Percentiles rank a stretch among this genome's conserved stretches.
These are phyloP conservation scores for Fereydounia khargensis DNA, from an alignment of 1,284 basidiomycete genomes.

Conservation along the genomic window DNA sequence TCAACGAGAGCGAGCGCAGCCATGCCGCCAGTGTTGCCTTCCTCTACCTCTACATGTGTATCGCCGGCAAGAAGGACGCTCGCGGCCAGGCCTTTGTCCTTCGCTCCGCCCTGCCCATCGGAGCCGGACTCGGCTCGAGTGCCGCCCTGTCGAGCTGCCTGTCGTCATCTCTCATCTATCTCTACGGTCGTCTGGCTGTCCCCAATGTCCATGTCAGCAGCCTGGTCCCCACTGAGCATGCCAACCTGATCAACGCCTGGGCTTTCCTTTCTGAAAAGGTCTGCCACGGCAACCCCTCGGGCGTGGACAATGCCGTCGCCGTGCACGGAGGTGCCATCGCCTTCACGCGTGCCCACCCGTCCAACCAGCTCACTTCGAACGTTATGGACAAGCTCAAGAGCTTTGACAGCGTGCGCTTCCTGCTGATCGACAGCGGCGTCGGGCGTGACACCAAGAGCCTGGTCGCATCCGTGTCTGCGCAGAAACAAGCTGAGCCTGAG, in stretches of 20 bases:
- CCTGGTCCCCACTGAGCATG: constrained; percentile 57
- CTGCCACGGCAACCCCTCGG: constrained; percentile 93
- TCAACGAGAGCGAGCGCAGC: constrained; percentile 44
- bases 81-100: constrained; percentile 74
- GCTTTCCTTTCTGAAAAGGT: constrained; percentile 95
- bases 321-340: constrained; percentile 90
- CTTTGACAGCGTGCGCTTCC: constrained; percentile 66
- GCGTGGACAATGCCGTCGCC: constrained; percentile 93
- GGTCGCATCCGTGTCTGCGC: constrained; percentile 79
- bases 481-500: constrained; percentile 67
- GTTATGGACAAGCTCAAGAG: constrained; percentile 82
- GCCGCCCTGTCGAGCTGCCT: constrained; percentile 90
- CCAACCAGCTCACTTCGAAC: constrained; percentile 62
- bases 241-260: constrained; percentile 83
- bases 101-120: constrained; percentile 92
- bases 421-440: constrained; percentile 89
- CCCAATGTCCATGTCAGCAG: constrained; percentile 5
- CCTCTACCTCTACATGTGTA: constrained; percentile 88
- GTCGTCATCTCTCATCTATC: constrained; percentile 71
- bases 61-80: constrained; percentile 65
- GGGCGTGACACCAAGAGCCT: constrained; percentile 90
- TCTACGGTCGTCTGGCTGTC: constrained; percentile 63
- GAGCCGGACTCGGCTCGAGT: constrained; percentile 95
- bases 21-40: constrained; percentile 76
- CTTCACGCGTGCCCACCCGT: constrained; percentile 79